A percentile compares a stretch with the other conserved stretches of the same genome.
Conservation (phyloP, 2,329 filamentous ascomycete genomes). For the Rutstroemia sp. region DNA sequence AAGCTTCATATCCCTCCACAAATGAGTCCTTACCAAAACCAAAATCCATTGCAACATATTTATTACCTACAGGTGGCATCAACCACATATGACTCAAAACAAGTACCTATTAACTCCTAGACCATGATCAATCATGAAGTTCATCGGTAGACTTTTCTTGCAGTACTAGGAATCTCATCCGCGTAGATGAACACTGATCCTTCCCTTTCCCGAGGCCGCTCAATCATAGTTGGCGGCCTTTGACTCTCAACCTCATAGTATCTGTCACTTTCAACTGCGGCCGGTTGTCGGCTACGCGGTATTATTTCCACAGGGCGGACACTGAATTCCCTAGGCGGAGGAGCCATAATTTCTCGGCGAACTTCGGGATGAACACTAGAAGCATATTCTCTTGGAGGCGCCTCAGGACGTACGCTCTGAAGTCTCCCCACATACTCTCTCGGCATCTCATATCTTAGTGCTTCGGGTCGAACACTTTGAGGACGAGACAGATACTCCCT, state of each 20-base stretch:
- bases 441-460: conserved; percentile 35
- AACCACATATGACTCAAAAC: conserved; percentile 2
- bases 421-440: conserved; percentile 37
- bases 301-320: conserved; percentile 23
- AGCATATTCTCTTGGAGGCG: conserved; percentile 28
- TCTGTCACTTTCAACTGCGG: conserved; percentile 18
- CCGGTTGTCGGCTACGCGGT: conserved; percentile 20
- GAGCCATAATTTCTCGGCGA: conserved; percentile 20
- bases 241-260: conserved; percentile 23
- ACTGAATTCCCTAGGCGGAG: conserved; percentile 25
- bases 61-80: background rate
- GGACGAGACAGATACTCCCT: conserved; percentile 40
- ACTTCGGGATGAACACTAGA: conserved; percentile 31
- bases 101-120: background rate
- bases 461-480: conserved; percentile 49
- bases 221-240: conserved; percentile 24
- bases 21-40: background rate
- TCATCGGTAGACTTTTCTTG: conserved; percentile 25
- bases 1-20: background rate
- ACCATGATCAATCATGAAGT: background rate
- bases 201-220: conserved; percentile 25
- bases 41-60: background rate
- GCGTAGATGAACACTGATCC: conserved; percentile 26
- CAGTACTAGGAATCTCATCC: conserved; percentile 22
- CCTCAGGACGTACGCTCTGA: conserved; percentile 34